Percentiles rank a stretch among this genome's conserved stretches.
Evolutionary conservation across 2,329 filamentous ascomycete genomes (phyloP).

Genomic region (Claviceps citrina): DNA sequence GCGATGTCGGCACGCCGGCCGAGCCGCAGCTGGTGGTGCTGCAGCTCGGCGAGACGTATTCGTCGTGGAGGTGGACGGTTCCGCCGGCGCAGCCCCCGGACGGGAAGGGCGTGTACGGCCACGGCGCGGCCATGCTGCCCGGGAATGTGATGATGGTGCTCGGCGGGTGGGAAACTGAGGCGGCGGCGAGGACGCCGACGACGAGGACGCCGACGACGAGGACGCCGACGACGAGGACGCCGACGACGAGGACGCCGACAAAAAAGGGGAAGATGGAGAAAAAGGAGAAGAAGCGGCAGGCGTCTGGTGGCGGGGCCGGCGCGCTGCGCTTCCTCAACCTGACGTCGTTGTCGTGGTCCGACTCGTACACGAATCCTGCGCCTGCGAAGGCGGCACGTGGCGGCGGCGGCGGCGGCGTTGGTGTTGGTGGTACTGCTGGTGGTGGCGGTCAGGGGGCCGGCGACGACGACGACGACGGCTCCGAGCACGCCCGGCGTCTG

Average conservation of each 20-base stretch:
- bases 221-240: conserved; percentile 12
- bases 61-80: conserved; percentile 56
- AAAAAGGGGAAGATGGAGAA: no score
- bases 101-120: conserved; percentile 40
- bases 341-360: conserved; percentile 38
- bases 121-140: conserved; percentile 46
- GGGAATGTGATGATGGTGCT: conserved; percentile 56
- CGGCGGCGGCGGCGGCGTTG: background rate
- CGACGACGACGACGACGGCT: background rate
- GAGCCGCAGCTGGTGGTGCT: conserved; percentile 68
- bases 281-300: conserved; percentile 26
- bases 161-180: conserved; percentile 40
- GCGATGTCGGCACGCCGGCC: conserved; percentile 59
- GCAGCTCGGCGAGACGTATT: conserved; percentile 59
- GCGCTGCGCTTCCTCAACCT: conserved; percentile 38
- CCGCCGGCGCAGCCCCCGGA: conserved; percentile 33
- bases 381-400: background rate
- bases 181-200: conserved; percentile 11
- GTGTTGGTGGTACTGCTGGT: background rate
- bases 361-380: conserved; percentile 33
- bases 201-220: background rate
- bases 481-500: conserved; percentile 30
- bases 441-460: background rate
- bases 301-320: conserved; percentile 6
- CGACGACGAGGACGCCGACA: conserved; percentile 1